Conservation (phyloP, 1,284 basidiomycete species). For the Apiotrichum sp. region DNA sequence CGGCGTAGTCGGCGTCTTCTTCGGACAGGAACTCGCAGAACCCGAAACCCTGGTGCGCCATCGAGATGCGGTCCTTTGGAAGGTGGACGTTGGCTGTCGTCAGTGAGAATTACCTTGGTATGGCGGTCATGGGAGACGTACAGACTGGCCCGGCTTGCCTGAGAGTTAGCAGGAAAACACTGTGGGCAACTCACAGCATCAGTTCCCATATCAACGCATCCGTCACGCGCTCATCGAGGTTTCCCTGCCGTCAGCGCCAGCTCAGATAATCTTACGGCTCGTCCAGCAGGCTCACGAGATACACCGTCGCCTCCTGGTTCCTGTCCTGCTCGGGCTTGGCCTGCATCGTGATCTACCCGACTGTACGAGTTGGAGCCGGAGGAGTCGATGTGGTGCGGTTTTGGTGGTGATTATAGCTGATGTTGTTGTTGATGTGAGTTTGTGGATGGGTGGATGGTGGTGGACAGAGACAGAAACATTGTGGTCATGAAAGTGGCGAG, state of each 20-base stretch:
- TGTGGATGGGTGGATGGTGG: too few species aligned
- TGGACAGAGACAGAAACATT: too few species aligned
- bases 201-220: slow-evolving; percentile 97
- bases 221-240: slow-evolving; percentile 88
- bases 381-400: too few species aligned
- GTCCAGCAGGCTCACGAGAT: slow-evolving; percentile 55
- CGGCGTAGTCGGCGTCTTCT: slow-evolving; percentile 97
- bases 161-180: slow-evolving; percentile 10
- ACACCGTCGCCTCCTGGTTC: slow-evolving; percentile 92
- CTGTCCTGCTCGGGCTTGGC: slow-evolving; percentile 67
- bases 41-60: slow-evolving; percentile 96
- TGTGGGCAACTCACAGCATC: slow-evolving; percentile 59
- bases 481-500: too few species aligned
- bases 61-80: slow-evolving; percentile 98
- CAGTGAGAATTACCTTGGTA: too few species aligned
- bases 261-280: not conserved
- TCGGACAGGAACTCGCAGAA: slow-evolving; percentile 99
- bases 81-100: slow-evolving; percentile 83
- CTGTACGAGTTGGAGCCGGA: too few species aligned
- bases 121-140: slow-evolving; percentile 46
- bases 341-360: slow-evolving; percentile 21
- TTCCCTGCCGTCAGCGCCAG: slow-evolving; percentile 60
- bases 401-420: too few species aligned
- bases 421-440: too few species aligned
- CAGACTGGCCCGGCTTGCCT: slow-evolving; percentile 93